Percentiles rank a stretch among this genome's conserved stretches.
phyloP scores from a whole-genome alignment of 441 rosid genomes.

The Isatis lusitanica region DNA sequence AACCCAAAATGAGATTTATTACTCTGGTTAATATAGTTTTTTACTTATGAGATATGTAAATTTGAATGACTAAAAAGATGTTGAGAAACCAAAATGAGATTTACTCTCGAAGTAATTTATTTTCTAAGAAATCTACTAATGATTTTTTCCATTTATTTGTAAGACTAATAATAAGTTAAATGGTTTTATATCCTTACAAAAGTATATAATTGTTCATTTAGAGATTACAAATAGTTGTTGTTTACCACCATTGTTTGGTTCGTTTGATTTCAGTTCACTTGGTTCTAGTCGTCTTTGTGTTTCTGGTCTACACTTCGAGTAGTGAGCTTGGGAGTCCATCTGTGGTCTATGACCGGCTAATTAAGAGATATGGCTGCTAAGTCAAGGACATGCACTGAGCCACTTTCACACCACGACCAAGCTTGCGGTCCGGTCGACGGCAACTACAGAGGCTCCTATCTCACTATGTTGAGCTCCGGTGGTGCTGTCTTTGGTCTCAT shows the following conservation, averaged over 20 bases:
- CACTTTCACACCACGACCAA: conserved; percentile 67
- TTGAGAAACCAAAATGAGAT: no score
- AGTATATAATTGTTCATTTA: no score
- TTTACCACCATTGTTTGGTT: background rate
- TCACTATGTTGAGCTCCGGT: conserved; percentile 93
- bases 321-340: conserved; percentile 83
- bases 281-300: conserved; percentile 77
- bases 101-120: no score
- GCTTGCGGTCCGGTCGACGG: conserved; percentile 88
- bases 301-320: conserved; percentile 86
- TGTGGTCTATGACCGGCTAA: conserved; percentile 53
- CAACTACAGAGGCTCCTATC: conserved; percentile 73
- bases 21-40: no score
- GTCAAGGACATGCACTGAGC: conserved; percentile 71
- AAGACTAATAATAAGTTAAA: background rate
- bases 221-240: background rate
- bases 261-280: conserved; percentile 56
- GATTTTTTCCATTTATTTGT: background rate
- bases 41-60: no score
- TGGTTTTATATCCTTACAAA: background rate
- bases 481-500: conserved; percentile 89
- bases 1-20: no score
- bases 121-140: background rate
- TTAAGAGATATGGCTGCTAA: conserved; percentile 58
- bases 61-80: no score